A percentile compares a stretch with the other conserved stretches of the same genome.
These are phyloP conservation scores for Eragrostis curvula DNA, from an alignment of 176 grass and related monocot species.

Conservation along the genomic window DNA sequence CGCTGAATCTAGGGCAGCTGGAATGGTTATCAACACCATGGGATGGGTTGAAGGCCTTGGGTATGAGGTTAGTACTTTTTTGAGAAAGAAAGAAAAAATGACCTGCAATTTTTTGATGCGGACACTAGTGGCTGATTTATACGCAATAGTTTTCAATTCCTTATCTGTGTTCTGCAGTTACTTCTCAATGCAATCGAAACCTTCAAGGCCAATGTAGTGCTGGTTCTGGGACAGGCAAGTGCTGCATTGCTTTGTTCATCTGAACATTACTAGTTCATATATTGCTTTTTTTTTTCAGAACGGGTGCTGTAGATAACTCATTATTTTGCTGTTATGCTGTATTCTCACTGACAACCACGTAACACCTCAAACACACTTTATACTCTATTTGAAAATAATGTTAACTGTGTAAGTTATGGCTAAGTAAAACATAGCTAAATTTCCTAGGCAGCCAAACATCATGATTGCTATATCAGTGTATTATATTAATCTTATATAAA, in stretches of 20 bases:
- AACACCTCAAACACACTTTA: neutral
- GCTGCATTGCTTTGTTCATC: neutral
- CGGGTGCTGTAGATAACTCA: constrained; percentile 12
- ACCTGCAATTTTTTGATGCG: neutral
- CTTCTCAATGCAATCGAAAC: constrained; percentile 90
- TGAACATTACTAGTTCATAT: neutral
- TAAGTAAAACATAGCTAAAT: neutral
- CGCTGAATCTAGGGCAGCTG: constrained; percentile 91
- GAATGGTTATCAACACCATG: constrained; percentile 96
- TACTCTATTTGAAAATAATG: neutral
- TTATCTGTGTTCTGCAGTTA: constrained; percentile 57
- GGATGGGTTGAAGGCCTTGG: constrained; percentile 99
- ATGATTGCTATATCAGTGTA: neutral
- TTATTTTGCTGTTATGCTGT: constrained; percentile 11
- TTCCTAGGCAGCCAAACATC: neutral
- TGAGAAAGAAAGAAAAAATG: neutral
- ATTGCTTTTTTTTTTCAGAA: neutral
- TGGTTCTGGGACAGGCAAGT: constrained; percentile 90
- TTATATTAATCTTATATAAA: neutral
- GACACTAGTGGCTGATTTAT: neutral
- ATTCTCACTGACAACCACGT: neutral
- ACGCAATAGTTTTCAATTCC: neutral
- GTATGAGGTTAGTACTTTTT: constrained; percentile 65
- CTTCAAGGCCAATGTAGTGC: constrained; percentile 87
- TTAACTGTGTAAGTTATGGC: constrained; percentile 6